These are phyloP conservation scores for Kodamaea ohmeri DNA, from an alignment of 1,139 yeast species.

Conservation along the genomic window DNA sequence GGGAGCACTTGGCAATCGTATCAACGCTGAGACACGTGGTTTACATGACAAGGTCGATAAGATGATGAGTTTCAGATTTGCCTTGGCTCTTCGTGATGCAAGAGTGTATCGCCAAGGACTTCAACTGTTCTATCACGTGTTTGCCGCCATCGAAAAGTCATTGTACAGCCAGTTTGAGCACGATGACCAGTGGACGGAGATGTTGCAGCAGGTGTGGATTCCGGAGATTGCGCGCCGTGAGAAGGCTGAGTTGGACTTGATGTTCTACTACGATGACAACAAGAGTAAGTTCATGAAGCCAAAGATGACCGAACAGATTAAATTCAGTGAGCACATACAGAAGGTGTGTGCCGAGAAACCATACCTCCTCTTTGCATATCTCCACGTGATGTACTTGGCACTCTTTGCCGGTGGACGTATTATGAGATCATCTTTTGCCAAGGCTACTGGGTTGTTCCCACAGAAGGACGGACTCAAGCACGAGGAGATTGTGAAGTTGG, in stretches of 20 bases:
- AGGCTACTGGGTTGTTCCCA: constrained; percentile 73
- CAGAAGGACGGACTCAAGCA: constrained; percentile 61
- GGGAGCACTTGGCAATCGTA: constrained; percentile 81
- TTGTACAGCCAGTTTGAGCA: constrained; percentile 47
- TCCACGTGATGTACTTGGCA: constrained; percentile 83
- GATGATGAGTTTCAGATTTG: constrained; percentile 65
- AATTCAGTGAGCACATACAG: constrained; percentile 59
- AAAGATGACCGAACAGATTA: constrained; percentile 58
- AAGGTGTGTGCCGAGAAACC: constrained; percentile 59
- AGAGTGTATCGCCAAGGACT: constrained; percentile 79
- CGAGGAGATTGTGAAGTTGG: constrained; percentile 57
- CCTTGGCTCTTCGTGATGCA: constrained; percentile 72
- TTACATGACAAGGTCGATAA: constrained; percentile 71
- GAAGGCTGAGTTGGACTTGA: constrained; percentile 58
- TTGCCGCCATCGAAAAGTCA: constrained; percentile 62
- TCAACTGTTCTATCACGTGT: constrained; percentile 74
- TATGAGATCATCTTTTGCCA: constrained; percentile 63
- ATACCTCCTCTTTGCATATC: constrained; percentile 71
- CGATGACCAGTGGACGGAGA: constrained; percentile 41
- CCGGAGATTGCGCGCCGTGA: constrained; percentile 67
- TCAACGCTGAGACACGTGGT: constrained; percentile 62
- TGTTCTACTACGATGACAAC: constrained; percentile 61
- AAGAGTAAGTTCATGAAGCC: constrained; percentile 56
- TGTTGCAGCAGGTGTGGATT: constrained; percentile 58
- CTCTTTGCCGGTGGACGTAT: constrained; percentile 84